phyloP scores from a whole-genome alignment of 805 yeast genomes.

The Isabelozyma rhagii region DNA sequence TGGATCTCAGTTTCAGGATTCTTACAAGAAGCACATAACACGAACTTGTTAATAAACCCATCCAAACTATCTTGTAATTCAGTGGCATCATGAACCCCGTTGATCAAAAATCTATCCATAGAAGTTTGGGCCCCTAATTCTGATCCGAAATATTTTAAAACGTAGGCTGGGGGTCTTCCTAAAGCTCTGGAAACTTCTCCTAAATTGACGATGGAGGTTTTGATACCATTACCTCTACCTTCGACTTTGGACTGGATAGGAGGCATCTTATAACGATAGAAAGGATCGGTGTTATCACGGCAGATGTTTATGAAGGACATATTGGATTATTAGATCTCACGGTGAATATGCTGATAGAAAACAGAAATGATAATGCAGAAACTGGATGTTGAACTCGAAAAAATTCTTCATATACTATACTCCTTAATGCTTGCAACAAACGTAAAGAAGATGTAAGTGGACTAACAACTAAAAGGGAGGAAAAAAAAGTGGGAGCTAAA shows the following conservation, averaged over 20 bases:
- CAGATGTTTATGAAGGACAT: conserved; percentile 92
- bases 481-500: neutral
- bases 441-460: neutral
- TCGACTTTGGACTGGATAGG: conserved; percentile 94
- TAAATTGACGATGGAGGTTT: conserved; percentile 87
- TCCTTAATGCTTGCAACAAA: neutral
- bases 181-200: conserved; percentile 93
- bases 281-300: conserved; percentile 96
- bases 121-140: conserved; percentile 97
- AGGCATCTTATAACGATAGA: conserved; percentile 99
- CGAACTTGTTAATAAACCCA: conserved; percentile 90
- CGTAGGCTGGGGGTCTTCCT: conserved; percentile 87
- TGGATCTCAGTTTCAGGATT: conserved; percentile 96
- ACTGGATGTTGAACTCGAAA: neutral
- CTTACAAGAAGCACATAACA: conserved; percentile 90
- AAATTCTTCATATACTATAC: neutral
- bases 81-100: conserved; percentile 88
- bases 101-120: conserved; percentile 80
- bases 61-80: conserved; percentile 92
- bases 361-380: neutral
- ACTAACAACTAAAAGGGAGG: neutral
- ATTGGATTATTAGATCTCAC: conserved; percentile 1
- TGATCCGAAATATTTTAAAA: conserved; percentile 91
- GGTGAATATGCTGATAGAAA: neutral
- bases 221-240: conserved; percentile 99